These are phyloP conservation scores for Forsythia viridissima DNA, from an alignment of 257 asterid genomes.

Conservation along the genomic window DNA sequence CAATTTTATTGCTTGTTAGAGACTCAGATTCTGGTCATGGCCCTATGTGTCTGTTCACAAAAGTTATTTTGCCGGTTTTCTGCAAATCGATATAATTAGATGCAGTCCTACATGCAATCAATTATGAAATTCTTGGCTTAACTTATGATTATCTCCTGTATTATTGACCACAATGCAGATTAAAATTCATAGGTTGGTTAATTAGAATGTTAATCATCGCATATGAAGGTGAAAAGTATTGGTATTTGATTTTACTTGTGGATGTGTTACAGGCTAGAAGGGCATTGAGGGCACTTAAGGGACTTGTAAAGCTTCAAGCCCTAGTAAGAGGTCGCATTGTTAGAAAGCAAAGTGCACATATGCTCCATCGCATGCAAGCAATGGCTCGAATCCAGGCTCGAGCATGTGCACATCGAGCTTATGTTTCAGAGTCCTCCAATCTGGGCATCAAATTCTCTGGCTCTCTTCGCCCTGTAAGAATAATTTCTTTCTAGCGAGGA, in stretches of 20 bases:
- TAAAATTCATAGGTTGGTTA: background rate
- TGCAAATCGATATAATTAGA: background rate
- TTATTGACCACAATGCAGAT: background rate
- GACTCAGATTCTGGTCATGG: background rate
- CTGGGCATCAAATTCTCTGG: slow-evolving; percentile 27
- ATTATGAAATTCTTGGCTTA: background rate
- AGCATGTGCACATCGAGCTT: slow-evolving; percentile 68
- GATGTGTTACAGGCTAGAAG: slow-evolving; percentile 71
- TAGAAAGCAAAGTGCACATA: slow-evolving; percentile 82
- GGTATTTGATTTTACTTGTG: slow-evolving; percentile 3
- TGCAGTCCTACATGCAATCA: background rate
- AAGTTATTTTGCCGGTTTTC: background rate
- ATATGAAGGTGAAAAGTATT: background rate
- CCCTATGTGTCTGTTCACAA: background rate
- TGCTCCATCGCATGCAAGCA: slow-evolving; percentile 92
- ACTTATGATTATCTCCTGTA: background rate
- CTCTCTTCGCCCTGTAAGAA: slow-evolving; percentile 48
- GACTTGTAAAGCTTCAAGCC: slow-evolving; percentile 95
- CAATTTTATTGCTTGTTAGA: background rate
- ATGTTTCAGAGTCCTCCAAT: slow-evolving; percentile 37
- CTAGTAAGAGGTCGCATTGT: slow-evolving; percentile 88
- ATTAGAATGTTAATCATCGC: background rate
- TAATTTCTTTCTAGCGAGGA: background rate
- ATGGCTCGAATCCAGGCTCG: slow-evolving; percentile 97
- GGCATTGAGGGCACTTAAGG: slow-evolving; percentile 89